A percentile compares a stretch with the other conserved stretches of the same genome.
Evolutionary conservation across 805 yeast genomes (phyloP).

Genomic region (Teunomyces funiuensis): DNA sequence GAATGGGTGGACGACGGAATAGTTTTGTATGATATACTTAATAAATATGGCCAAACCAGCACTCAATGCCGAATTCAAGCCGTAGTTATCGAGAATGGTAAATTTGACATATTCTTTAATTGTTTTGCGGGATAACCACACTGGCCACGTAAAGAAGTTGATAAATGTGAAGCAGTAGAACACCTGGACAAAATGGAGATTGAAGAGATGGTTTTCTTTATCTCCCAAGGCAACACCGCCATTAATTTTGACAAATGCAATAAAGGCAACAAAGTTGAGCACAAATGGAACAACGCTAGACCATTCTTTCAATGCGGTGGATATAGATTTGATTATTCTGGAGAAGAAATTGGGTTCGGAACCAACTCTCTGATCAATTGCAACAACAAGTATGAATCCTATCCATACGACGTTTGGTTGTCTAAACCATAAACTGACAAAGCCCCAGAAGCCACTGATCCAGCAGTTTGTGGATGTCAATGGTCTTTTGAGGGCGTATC

Average conservation of each 20-base stretch:
- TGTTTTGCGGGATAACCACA: constrained; percentile 56
- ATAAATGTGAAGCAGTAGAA: constrained; percentile 74
- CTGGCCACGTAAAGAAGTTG: constrained; percentile 66
- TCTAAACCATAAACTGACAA: constrained; percentile 69
- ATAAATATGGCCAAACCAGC: constrained; percentile 28
- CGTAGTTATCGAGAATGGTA: constrained; percentile 21
- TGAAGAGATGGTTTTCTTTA: constrained; percentile 74
- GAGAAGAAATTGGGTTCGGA: constrained; percentile 16
- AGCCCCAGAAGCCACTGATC: constrained; percentile 55
- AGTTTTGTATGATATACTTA: constrained; percentile 49
- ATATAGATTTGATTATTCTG: constrained; percentile 14
- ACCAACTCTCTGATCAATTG: constrained; percentile 48
- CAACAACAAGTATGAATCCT: constrained; percentile 54
- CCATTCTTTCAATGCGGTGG: constrained; percentile 19
- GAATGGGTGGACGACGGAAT: constrained; percentile 85
- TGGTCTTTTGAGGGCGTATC: constrained; percentile 39
- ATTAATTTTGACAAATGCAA: constrained; percentile 58
- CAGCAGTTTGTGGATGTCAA: constrained; percentile 21
- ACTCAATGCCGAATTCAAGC: constrained; percentile 18
- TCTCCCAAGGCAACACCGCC: constrained; percentile 93
- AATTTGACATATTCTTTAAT: constrained; percentile 40
- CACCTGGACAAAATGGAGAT: constrained; percentile 74
- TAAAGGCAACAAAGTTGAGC: constrained; percentile 53
- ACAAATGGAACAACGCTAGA: constrained; percentile 47
- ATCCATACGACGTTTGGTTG: constrained; percentile 94